Evolutionary conservation across 352 stramenopile genomes (phyloP).

Genomic region (Phytophthora niederhauseri): DNA sequence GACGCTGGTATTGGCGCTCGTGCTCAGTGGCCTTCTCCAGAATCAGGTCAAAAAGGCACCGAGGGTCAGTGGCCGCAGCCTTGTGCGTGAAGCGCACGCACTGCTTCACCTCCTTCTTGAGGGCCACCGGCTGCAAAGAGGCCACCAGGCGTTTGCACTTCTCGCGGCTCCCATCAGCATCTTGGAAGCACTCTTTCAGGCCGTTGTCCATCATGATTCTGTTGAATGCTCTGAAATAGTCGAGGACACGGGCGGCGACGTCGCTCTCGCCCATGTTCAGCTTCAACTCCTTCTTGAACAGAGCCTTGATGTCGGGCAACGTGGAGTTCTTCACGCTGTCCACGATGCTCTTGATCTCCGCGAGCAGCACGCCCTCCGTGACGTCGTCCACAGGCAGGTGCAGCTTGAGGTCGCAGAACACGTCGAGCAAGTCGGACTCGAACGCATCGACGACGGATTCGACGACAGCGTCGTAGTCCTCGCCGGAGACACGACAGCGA

Average conservation of each 20-base stretch:
- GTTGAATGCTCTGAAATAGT: slow-evolving; percentile 9
- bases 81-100: slow-evolving; percentile 7
- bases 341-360: slow-evolving; percentile 6
- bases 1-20: neutral
- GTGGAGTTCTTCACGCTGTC: neutral
- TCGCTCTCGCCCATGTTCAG: slow-evolving; percentile 9
- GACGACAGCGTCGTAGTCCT: neutral
- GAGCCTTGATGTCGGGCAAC: slow-evolving; percentile 1
- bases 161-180: neutral
- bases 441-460: neutral
- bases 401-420: slow-evolving; percentile 5
- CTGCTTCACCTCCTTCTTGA: slow-evolving; percentile 13
- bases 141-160: slow-evolving; percentile 8
- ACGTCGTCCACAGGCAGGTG: neutral
- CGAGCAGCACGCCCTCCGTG: neutral
- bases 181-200: neutral
- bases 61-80: neutral
- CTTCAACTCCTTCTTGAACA: neutral
- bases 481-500: neutral
- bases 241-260: neutral
- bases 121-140: neutral
- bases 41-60: slow-evolving; percentile 4
- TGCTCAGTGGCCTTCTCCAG: slow-evolving; percentile 11
- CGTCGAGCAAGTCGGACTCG: neutral
- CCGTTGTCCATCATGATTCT: slow-evolving; percentile 2